Percentiles rank a stretch among this genome's conserved stretches.
phyloP scores from a whole-genome alignment of 495 filamentous ascomycete species.

The Neurospora sp. region DNA sequence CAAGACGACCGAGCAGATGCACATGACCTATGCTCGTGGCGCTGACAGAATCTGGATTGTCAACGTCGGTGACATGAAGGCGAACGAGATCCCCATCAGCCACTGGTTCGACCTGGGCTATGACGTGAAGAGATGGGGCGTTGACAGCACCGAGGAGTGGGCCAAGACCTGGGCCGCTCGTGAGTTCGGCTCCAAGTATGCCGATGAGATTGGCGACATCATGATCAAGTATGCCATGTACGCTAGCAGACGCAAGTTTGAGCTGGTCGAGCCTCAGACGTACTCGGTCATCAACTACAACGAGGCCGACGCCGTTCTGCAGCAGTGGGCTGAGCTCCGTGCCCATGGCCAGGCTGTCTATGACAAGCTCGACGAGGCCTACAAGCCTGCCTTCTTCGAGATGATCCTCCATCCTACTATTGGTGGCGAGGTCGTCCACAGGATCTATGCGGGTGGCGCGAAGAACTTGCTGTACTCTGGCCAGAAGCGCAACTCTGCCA shows the following conservation, averaged over 20 bases:
- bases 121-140: constrained; percentile 44
- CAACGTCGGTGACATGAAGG: constrained; percentile 67
- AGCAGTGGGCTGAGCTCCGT: constrained; percentile 51
- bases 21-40: constrained; percentile 48
- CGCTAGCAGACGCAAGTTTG: constrained; percentile 55
- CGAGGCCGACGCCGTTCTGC: constrained; percentile 54
- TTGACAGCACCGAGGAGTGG: constrained; percentile 47
- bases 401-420: constrained; percentile 58
- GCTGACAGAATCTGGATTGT: constrained; percentile 66
- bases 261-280: constrained; percentile 51
- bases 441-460: constrained; percentile 50
- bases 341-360: constrained; percentile 46
- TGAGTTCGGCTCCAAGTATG: constrained; percentile 45
- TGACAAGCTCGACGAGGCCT: constrained; percentile 33
- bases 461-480: constrained; percentile 53
- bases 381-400: constrained; percentile 55
- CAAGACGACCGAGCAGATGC: constrained; percentile 56
- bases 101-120: constrained; percentile 61
- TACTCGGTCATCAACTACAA: constrained; percentile 63
- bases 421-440: constrained; percentile 49
- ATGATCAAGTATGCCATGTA: constrained; percentile 54
- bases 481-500: constrained; percentile 58
- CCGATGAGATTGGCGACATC: constrained; percentile 41
- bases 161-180: constrained; percentile 46
- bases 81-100: constrained; percentile 56